phyloP scores from a whole-genome alignment of 768 basidiomycete genomes.

The Chiua virens region DNA sequence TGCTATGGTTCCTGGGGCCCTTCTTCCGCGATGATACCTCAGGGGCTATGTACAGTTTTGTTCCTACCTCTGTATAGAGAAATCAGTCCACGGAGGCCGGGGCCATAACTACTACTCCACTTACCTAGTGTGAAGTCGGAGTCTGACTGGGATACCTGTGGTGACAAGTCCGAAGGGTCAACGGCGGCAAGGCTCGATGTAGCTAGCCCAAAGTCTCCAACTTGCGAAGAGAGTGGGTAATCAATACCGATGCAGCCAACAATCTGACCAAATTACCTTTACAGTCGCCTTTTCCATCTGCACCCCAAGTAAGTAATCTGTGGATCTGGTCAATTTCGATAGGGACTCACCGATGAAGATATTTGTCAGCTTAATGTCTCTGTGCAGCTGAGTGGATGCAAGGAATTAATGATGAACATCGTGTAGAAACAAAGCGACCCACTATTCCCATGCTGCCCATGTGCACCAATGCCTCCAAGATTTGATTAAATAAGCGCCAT shows the following conservation, averaged over 20 bases:
- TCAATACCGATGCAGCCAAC: background rate
- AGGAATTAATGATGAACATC: slow-evolving; percentile 2
- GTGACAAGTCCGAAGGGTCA: slow-evolving; percentile 67
- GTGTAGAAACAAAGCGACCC: slow-evolving; percentile 25
- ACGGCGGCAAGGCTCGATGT: slow-evolving; percentile 79
- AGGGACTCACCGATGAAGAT: slow-evolving; percentile 81
- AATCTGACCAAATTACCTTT: slow-evolving; percentile 49
- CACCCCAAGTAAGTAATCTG: background rate
- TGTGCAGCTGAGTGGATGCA: slow-evolving; percentile 58
- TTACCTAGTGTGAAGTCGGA: slow-evolving; percentile 76
- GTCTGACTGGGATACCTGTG: slow-evolving; percentile 45
- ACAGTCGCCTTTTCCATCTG: slow-evolving; percentile 81
- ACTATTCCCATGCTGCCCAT: slow-evolving; percentile 89
- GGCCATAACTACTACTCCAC: slow-evolving; percentile 6
- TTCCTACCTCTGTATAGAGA: slow-evolving; percentile 78
- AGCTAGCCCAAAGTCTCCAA: slow-evolving; percentile 93
- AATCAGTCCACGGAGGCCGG: background rate
- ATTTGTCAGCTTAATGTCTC: slow-evolving; percentile 91
- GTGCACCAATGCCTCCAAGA: slow-evolving; percentile 86
- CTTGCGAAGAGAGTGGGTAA: slow-evolving; percentile 32
- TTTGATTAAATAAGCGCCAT: slow-evolving; percentile 89
- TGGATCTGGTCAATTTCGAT: background rate
- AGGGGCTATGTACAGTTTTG: slow-evolving; percentile 89
- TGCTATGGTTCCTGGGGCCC: slow-evolving; percentile 73
- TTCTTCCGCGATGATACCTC: slow-evolving; percentile 71